These are phyloP conservation scores for Acacia confusa DNA, from an alignment of 306 rosid genomes.

Conservation along the genomic window DNA sequence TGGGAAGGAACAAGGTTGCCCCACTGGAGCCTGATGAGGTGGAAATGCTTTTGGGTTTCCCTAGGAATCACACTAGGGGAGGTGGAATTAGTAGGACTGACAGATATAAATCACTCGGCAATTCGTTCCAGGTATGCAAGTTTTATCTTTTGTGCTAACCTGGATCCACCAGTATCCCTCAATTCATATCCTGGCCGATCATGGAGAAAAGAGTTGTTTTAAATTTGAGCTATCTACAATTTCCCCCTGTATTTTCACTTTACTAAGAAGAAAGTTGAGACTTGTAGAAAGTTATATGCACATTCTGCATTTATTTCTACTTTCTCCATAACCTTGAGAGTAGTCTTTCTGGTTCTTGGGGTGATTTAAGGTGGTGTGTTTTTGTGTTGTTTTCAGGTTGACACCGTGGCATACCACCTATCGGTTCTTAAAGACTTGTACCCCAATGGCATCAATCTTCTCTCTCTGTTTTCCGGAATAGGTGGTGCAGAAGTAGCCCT, in stretches of 20 bases:
- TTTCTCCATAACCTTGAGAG: neutral
- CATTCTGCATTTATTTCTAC: neutral
- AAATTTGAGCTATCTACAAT: neutral
- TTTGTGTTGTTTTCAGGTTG: constrained; percentile 59
- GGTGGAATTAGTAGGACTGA: constrained; percentile 98
- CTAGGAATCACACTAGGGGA: constrained; percentile 93
- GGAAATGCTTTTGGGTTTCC: constrained; percentile 84
- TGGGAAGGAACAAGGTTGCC: constrained; percentile 93
- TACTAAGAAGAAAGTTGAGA: neutral
- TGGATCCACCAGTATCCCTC: neutral
- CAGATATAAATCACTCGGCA: constrained; percentile 89
- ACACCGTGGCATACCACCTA: constrained; percentile 90
- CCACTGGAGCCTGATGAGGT: constrained; percentile 95
- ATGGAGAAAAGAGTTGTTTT: neutral
- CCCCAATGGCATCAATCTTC: constrained; percentile 82
- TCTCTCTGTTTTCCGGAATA: constrained; percentile 91
- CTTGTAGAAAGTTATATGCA: constrained; percentile 13
- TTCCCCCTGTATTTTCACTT: neutral
- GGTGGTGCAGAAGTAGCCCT: constrained; percentile 99
- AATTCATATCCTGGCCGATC: neutral
- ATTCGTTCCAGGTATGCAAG: constrained; percentile 85
- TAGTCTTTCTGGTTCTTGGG: constrained; percentile 3
- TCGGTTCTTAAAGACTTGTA: constrained; percentile 77
- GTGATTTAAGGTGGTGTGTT: neutral
- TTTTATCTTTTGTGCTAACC: neutral